Percentiles rank a stretch among this genome's conserved stretches.
phyloP scores from a whole-genome alignment of 306 rosid genomes.

The Styphnolobium japonicum region DNA sequence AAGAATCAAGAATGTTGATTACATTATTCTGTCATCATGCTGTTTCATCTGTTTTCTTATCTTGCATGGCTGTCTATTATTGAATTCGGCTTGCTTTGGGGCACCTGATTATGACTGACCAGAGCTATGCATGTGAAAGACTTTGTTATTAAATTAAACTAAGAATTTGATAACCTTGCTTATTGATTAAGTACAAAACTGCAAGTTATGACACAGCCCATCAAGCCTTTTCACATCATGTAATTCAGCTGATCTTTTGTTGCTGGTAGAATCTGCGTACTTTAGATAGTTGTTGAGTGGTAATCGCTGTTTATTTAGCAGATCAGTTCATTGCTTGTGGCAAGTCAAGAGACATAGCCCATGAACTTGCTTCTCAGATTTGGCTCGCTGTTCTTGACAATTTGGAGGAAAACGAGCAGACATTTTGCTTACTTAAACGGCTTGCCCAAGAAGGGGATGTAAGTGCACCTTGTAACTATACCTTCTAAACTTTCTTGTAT shows the following conservation, averaged over 20 bases:
- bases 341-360: slow-evolving; percentile 65
- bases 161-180: neutral
- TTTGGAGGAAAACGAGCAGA: slow-evolving; percentile 59
- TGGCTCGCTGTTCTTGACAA: slow-evolving; percentile 81
- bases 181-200: neutral
- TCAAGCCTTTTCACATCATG: too few species aligned
- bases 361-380: slow-evolving; percentile 64
- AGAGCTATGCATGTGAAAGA: neutral
- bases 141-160: neutral
- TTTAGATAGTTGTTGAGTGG: neutral
- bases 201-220: neutral
- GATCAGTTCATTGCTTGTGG: slow-evolving; percentile 84
- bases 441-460: slow-evolving; percentile 78
- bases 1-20: neutral
- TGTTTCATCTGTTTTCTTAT: neutral
- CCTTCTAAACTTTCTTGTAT: neutral
- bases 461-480: slow-evolving; percentile 27
- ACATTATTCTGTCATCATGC: neutral
- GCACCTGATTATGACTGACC: neutral
- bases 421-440: slow-evolving; percentile 61
- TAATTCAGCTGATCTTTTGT: too few species aligned
- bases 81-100: neutral
- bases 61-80: neutral
- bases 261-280: too few species aligned
- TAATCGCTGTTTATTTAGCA: slow-evolving; percentile 21